These are phyloP conservation scores for Zymoseptoria brevis DNA, from an alignment of 2,329 filamentous ascomycete genomes.

Conservation along the genomic window DNA sequence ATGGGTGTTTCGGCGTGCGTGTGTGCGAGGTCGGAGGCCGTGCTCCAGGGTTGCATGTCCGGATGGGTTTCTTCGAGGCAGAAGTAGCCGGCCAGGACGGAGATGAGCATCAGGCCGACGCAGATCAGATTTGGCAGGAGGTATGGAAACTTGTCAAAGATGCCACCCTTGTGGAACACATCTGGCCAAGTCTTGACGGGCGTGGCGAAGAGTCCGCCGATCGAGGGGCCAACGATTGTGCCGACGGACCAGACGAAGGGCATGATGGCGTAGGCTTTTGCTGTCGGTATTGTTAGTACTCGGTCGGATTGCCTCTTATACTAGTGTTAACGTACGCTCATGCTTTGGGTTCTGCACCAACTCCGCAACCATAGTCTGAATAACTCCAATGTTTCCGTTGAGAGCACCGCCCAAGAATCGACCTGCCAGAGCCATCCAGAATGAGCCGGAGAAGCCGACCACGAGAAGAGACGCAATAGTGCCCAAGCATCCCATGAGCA, in stretches of 20 bases:
- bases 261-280: conserved; percentile 83
- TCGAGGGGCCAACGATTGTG: conserved; percentile 79
- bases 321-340: no score
- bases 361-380: conserved; percentile 85
- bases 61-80: conserved; percentile 85
- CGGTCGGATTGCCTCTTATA: no score
- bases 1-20: conserved; percentile 61
- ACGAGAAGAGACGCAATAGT: conserved; percentile 76
- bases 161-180: conserved; percentile 55
- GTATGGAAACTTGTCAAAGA: conserved; percentile 77
- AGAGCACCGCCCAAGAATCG: conserved; percentile 71
- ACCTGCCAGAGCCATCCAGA: conserved; percentile 73
- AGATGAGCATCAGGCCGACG: conserved; percentile 64
- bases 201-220: conserved; percentile 79
- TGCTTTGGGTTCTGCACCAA: conserved; percentile 75
- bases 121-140: conserved; percentile 85
- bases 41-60: conserved; percentile 57
- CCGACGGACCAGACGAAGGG: conserved; percentile 90
- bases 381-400: conserved; percentile 75
- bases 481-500: conserved; percentile 71
- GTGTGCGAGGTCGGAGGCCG: conserved; percentile 31
- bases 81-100: conserved; percentile 71
- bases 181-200: conserved; percentile 67
- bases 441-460: conserved; percentile 73
- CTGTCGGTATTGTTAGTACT: no score